Percentiles rank a stretch among this genome's conserved stretches.
phyloP scores from a whole-genome alignment of 495 filamentous ascomycete species.

The Apodospora peruviana region DNA sequence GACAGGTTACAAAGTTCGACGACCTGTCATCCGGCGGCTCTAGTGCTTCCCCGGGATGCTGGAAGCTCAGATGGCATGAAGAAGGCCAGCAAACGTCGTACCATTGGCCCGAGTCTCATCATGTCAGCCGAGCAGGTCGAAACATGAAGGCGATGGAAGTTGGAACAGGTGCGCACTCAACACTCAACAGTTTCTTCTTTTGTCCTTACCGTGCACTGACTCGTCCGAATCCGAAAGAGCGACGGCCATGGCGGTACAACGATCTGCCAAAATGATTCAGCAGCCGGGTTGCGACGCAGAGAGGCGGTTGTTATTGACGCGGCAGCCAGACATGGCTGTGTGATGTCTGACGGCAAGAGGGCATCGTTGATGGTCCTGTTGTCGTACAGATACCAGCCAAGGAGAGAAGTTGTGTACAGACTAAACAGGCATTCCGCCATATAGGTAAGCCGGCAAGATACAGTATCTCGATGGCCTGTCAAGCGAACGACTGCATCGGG shows the following conservation, averaged over 20 bases:
- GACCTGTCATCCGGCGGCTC: slow-evolving; percentile 12
- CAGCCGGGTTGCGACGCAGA: too few relatives aligned
- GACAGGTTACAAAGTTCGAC: slow-evolving; percentile 13
- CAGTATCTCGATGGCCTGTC: slow-evolving; percentile 1
- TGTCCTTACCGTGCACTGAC: too few relatives aligned
- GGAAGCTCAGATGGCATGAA: slow-evolving; percentile 8
- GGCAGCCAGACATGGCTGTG: too few relatives aligned
- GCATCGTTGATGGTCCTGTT: too few relatives aligned
- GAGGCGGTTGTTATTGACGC: too few relatives aligned
- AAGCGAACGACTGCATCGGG: slow-evolving; percentile 4
- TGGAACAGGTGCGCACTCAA: neutral
- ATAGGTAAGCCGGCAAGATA: neutral
- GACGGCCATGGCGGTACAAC: too few relatives aligned
- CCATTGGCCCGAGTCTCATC: slow-evolving; percentile 10
- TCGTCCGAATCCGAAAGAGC: neutral
- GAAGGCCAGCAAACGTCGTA: neutral
- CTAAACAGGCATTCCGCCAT: too few relatives aligned
- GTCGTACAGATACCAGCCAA: too few relatives aligned
- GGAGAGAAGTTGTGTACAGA: too few relatives aligned
- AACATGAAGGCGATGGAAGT: neutral
- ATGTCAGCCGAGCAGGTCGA: slow-evolving; percentile 5
- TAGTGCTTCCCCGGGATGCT: slow-evolving; percentile 9
- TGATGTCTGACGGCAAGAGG: too few relatives aligned
- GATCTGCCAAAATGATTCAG: too few relatives aligned
- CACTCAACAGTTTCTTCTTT: too few relatives aligned